Evolutionary conservation across 2,329 filamentous ascomycete genomes (phyloP).

Genomic region (Arachnomyces sp.): DNA sequence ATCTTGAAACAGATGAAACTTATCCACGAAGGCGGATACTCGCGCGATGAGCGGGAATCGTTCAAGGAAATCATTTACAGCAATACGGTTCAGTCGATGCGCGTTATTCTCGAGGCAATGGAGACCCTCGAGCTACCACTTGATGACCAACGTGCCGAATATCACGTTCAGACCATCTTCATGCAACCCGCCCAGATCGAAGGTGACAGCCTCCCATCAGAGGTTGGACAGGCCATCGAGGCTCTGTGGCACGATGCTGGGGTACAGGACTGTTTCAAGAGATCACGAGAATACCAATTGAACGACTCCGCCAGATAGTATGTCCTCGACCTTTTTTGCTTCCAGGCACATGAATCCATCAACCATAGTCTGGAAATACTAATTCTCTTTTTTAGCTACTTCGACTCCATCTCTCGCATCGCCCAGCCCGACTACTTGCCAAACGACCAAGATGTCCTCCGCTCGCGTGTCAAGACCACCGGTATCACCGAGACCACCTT

Average conservation of each 20-base stretch:
- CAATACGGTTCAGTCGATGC: conserved; percentile 64
- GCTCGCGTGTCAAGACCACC: conserved; percentile 94
- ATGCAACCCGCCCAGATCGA: conserved; percentile 97
- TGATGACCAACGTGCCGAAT: conserved; percentile 86
- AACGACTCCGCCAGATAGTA: conserved; percentile 97
- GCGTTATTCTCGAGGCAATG: conserved; percentile 62
- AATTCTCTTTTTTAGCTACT: conserved; percentile 61
- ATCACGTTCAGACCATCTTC: conserved; percentile 97
- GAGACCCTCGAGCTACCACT: conserved; percentile 69
- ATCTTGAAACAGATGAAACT: conserved; percentile 98
- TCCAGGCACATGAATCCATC: not conserved
- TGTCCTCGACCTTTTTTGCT: conserved; percentile 32
- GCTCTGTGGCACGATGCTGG: conserved; percentile 88
- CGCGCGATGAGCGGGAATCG: conserved; percentile 70
- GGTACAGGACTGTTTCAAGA: conserved; percentile 91
- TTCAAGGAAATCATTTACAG: conserved; percentile 68
- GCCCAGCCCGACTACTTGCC: conserved; percentile 87
- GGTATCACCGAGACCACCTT: conserved; percentile 97
- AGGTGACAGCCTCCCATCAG: conserved; percentile 85
- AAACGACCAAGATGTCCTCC: conserved; percentile 89
- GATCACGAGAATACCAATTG: conserved; percentile 90
- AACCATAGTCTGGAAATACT: conserved; percentile 19
- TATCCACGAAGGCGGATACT: conserved; percentile 98
- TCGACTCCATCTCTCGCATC: conserved; percentile 89
- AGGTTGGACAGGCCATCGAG: conserved; percentile 88